Percentiles rank a stretch among this genome's conserved stretches.
Conservation (phyloP, 176 grass and related monocot species). For the Zizania latifolia region DNA sequence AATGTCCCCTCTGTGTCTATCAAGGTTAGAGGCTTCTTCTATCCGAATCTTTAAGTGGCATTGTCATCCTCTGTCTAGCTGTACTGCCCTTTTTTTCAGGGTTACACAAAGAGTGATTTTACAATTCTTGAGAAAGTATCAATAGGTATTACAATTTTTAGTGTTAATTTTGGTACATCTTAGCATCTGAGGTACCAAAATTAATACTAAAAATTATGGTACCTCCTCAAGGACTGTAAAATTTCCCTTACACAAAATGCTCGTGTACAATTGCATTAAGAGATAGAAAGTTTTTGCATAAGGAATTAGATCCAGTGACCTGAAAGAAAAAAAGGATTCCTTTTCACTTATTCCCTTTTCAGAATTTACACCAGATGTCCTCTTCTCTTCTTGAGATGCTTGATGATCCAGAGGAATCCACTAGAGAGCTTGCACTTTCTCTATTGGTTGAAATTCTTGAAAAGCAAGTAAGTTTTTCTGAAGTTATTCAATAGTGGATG, state of each 20-base stretch:
- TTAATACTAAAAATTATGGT: too few relatives aligned
- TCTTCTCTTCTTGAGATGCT: slow-evolving; percentile 73
- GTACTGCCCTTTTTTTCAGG: neutral
- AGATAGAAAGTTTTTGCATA: too few relatives aligned
- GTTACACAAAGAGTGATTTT: too few relatives aligned
- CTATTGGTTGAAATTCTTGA: slow-evolving; percentile 70
- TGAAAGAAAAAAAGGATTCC: neutral
- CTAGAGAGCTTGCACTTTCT: slow-evolving; percentile 70
- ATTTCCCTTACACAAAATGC: neutral
- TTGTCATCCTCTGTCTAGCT: neutral
- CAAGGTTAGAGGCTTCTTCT: slow-evolving; percentile 44
- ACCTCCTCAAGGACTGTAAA: too few relatives aligned
- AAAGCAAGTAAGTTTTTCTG: slow-evolving; percentile 50
- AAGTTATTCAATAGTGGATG: neutral
- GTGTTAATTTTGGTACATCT: too few relatives aligned
- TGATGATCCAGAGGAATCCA: slow-evolving; percentile 60
- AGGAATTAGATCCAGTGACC: neutral
- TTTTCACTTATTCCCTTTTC: neutral
- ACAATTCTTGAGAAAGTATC: too few relatives aligned
- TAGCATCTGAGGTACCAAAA: too few relatives aligned
- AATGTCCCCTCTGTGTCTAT: slow-evolving; percentile 23
- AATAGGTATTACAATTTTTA: too few relatives aligned
- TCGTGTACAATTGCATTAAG: neutral
- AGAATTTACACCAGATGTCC: slow-evolving; percentile 72
- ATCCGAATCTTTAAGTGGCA: slow-evolving; percentile 2